Percentiles rank a stretch among this genome's conserved stretches.
These are phyloP conservation scores for Aquilaria malaccensis DNA, from an alignment of 345 rosid species.

Conservation along the genomic window DNA sequence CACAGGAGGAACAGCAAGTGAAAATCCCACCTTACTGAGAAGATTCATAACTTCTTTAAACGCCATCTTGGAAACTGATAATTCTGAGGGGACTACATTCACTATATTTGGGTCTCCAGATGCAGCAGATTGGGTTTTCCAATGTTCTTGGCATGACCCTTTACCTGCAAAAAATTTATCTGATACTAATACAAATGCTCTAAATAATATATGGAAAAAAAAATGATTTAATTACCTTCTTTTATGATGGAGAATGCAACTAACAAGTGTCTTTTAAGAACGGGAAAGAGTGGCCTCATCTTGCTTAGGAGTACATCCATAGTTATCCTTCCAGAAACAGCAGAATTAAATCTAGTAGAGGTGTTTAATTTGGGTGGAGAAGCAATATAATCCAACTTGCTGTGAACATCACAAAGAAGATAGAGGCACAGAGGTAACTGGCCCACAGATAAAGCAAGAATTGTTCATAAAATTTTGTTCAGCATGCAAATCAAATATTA, in stretches of 20 bases:
- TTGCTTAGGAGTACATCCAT: conserved; percentile 35
- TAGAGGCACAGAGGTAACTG: conserved; percentile 64
- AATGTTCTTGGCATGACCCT: conserved; percentile 52
- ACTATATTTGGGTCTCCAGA: conserved; percentile 51
- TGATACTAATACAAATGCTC: conserved; percentile 16
- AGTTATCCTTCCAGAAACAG: conserved; percentile 33
- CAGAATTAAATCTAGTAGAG: conserved; percentile 32
- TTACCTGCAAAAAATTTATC: conserved; percentile 35
- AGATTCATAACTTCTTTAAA: conserved; percentile 59
- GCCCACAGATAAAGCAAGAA: conserved; percentile 17
- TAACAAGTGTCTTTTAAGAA: conserved; percentile 46
- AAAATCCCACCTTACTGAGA: conserved; percentile 52
- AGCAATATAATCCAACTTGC: conserved; percentile 57
- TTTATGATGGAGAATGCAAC: conserved; percentile 40
- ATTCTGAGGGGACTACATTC: conserved; percentile 34
- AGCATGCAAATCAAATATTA: conserved; percentile 1
- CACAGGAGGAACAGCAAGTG: conserved; percentile 4
- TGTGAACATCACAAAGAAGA: conserved; percentile 61
- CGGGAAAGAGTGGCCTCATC: conserved; percentile 44
- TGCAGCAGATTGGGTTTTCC: conserved; percentile 48
- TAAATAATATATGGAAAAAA: conserved; percentile 12
- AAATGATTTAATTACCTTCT: conserved; percentile 37
- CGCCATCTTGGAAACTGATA: conserved; percentile 39
- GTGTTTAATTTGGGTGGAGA: conserved; percentile 29
- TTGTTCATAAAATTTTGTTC: not conserved